These are phyloP conservation scores for Candida sakaeoensis DNA, from an alignment of 805 yeast species.

Conservation along the genomic window DNA sequence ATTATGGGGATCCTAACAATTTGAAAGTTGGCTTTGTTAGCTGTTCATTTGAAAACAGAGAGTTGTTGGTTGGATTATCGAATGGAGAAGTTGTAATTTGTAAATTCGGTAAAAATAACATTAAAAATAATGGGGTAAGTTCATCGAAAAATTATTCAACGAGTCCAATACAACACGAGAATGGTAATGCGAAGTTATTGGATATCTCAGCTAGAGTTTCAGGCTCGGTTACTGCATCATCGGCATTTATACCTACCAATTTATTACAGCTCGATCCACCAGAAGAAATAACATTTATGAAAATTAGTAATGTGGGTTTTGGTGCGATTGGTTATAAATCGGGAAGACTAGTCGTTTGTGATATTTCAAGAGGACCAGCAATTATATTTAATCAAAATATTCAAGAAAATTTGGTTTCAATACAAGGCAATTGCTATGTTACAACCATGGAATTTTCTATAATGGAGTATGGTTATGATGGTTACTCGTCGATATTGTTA, in stretches of 20 bases:
- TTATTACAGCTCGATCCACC: slow-evolving; percentile 33
- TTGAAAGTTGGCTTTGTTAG: slow-evolving; percentile 56
- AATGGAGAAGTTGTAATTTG: slow-evolving; percentile 75
- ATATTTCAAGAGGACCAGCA: slow-evolving; percentile 71
- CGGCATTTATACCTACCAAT: slow-evolving; percentile 32
- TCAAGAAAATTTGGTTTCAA: slow-evolving; percentile 27
- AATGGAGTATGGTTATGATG: slow-evolving; percentile 62
- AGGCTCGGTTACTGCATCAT: slow-evolving; percentile 25
- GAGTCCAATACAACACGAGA: slow-evolving; percentile 28
- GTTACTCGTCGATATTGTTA: slow-evolving; percentile 67
- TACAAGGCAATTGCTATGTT: slow-evolving; percentile 33
- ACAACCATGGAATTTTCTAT: slow-evolving; percentile 73
- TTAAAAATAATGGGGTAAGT: slow-evolving; percentile 8
- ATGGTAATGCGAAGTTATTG: slow-evolving; percentile 35
- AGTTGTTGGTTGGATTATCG: slow-evolving; percentile 62
- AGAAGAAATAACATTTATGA: slow-evolving; percentile 52
- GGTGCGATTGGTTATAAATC: slow-evolving; percentile 73
- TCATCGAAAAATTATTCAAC: slow-evolving; percentile 21
- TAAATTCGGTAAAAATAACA: slow-evolving; percentile 51
- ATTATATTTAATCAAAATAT: slow-evolving; percentile 44
- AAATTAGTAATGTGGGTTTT: slow-evolving; percentile 76
- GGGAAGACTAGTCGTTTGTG: slow-evolving; percentile 74
- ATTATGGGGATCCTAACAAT: slow-evolving; percentile 25
- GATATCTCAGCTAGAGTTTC: slow-evolving; percentile 57
- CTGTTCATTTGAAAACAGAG: slow-evolving; percentile 74